A percentile compares a stretch with the other conserved stretches of the same genome.
Conservation (phyloP, 2,329 filamentous ascomycete species). For the Metarhizium robertsii region DNA sequence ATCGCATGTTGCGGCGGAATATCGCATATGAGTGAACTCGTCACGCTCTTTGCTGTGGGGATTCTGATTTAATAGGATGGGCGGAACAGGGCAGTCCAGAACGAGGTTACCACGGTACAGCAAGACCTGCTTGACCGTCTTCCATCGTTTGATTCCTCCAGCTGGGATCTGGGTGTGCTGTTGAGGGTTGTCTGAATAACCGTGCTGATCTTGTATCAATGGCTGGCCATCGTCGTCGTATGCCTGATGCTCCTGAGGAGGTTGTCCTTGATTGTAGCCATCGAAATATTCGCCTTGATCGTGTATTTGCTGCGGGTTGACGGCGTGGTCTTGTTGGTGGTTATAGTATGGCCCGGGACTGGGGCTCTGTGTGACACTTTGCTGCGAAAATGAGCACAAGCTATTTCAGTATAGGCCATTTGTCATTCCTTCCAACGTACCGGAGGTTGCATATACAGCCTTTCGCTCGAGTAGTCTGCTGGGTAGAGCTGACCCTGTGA, state of each 20-base stretch:
- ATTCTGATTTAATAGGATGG: slow-evolving; percentile 76
- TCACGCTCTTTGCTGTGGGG: slow-evolving; percentile 78
- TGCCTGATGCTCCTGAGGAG: slow-evolving; percentile 14
- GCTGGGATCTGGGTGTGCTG: slow-evolving; percentile 23
- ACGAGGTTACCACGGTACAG: slow-evolving; percentile 95
- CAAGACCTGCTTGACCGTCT: slow-evolving; percentile 98
- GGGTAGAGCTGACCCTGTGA: not conserved
- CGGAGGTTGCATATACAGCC: not conserved
- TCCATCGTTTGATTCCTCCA: slow-evolving; percentile 70
- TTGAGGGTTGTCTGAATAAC: not conserved
- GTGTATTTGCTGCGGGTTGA: not conserved
- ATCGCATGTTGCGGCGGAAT: slow-evolving; percentile 90
- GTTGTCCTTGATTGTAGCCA: slow-evolving; percentile 14
- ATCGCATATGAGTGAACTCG: slow-evolving; percentile 86
- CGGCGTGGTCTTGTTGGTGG: not conserved
- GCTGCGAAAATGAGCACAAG: not conserved
- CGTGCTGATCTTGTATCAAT: not conserved
- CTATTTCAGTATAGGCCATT: not conserved
- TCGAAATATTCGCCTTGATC: not conserved
- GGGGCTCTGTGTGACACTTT: not conserved
- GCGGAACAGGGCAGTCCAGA: slow-evolving; percentile 90
- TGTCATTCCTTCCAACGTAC: not conserved
- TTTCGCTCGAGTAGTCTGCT: not conserved
- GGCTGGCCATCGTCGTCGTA: not conserved
- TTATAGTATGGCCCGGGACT: not conserved